Evolutionary conservation across 2,329 filamentous ascomycete genomes (phyloP).

Genomic region (Scolecobasidium constrictum): DNA sequence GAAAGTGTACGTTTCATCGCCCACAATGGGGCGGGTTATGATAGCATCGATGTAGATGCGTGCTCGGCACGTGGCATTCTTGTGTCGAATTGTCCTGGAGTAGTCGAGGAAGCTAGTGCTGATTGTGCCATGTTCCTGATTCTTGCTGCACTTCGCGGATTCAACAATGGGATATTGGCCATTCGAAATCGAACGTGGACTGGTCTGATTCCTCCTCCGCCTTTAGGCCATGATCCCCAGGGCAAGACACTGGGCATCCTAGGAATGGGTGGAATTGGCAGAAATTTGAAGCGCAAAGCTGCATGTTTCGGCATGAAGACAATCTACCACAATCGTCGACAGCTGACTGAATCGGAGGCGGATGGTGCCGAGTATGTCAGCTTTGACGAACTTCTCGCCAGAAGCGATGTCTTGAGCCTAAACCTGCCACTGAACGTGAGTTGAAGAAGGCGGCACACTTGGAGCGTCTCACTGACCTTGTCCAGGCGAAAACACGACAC

Average conservation of each 20-base stretch:
- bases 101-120: constrained; percentile 41
- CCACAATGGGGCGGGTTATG: constrained; percentile 49
- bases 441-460: too few species aligned
- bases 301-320: constrained; percentile 45
- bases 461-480: too few species aligned
- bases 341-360: constrained; percentile 28
- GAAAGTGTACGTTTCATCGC: constrained; percentile 37
- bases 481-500: constrained; percentile 38
- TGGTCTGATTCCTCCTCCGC: constrained; percentile 23
- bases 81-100: constrained; percentile 36
- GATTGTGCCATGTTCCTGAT: constrained; percentile 40
- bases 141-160: constrained; percentile 39
- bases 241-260: constrained; percentile 45
- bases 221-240: constrained; percentile 41
- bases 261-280: constrained; percentile 50
- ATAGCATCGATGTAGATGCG: constrained; percentile 46
- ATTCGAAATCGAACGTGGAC: constrained; percentile 31
- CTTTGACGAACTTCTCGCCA: constrained; percentile 43
- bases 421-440: constrained; percentile 43
- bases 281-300: constrained; percentile 36
- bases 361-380: constrained; percentile 41
- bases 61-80: constrained; percentile 37
- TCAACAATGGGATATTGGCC: constrained; percentile 35
- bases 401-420: constrained; percentile 43
- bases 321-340: constrained; percentile 46